Conservation (phyloP, 1,139 yeast genomes). For the Kazachstania sp. region DNA sequence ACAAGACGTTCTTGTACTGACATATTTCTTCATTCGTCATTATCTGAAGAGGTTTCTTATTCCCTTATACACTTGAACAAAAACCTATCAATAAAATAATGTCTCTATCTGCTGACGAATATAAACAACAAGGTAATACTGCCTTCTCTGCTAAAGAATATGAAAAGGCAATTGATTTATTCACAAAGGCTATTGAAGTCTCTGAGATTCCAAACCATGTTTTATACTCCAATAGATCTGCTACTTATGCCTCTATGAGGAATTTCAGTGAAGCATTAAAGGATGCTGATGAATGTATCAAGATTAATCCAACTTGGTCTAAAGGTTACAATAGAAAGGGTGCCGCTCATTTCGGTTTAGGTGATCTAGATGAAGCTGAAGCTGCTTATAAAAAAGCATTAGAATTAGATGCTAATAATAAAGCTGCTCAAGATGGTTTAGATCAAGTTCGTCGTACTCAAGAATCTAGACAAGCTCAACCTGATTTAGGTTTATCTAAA, state of each 20-base stretch:
- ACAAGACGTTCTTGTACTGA: no score
- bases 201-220: conserved; percentile 81
- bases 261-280: conserved; percentile 63
- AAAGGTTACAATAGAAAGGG: conserved; percentile 93
- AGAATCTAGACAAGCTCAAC: conserved; percentile 33
- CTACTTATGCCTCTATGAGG: conserved; percentile 73
- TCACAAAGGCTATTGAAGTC: conserved; percentile 82
- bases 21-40: neutral
- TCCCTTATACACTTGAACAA: neutral
- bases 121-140: conserved; percentile 78
- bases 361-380: conserved; percentile 63
- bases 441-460: conserved; percentile 44
- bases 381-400: conserved; percentile 71
- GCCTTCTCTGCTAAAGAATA: conserved; percentile 86
- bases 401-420: conserved; percentile 70
- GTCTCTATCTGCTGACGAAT: conserved; percentile 52
- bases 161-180: conserved; percentile 66
- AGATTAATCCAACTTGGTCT: conserved; percentile 79
- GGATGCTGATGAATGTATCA: conserved; percentile 78
- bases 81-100: neutral
- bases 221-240: conserved; percentile 89
- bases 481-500: conserved; percentile 70
- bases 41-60: neutral
- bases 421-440: conserved; percentile 82
- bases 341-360: conserved; percentile 84